Evolutionary conservation across 768 basidiomycete genomes (phyloP), one percentile per base, ranked within the genome.

Genomic region (Agrocybe pediades): DNA sequence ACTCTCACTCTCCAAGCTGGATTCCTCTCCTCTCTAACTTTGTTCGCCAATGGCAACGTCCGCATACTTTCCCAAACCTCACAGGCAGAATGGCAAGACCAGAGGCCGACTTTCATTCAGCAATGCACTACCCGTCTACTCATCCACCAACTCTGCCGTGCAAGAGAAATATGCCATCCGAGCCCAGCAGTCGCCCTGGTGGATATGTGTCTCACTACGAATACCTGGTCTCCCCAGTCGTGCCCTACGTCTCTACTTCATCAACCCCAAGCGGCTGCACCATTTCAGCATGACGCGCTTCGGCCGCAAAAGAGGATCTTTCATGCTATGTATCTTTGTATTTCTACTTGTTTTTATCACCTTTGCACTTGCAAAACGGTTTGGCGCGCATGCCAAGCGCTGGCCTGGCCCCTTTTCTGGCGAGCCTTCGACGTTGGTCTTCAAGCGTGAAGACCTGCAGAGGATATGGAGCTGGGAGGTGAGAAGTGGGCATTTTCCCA

Each of bases 381-480:
- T 87, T 64, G 82, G 80, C 21, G 75, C 83, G 1, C 74, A 79
- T 53, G 80, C 81, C 46, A 85, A 83, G 60, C 78, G 80, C 53
- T 89, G 87, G 86, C 78, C 85, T 11, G 71, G 79, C 30, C 75
- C 79, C 16, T 78, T 83, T 43, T 69, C 74, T 16, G 77, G 77
- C 36, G 84, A 87, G 42, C 76, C 84, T 15, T 75, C 88, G 21
- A 92, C 92, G 8, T 78, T 94, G 24, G 83, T 94, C 29, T 93
- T 82, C 64, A 76, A 77, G 52, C 78, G 86, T 44, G 84, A 89
- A 53, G 94, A 98, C 64, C 67, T 97, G 39, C 90, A 89, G 63
- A 80, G 87, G 52, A 91, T 99, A 69, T 98, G 95, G 95, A 78
- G 86, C 55, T 98, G 95, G 95, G 96, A 99, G 72, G 81, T 98